Conservation (phyloP, 176 grass and related monocot species). For the Rhynchospora tenuis region DNA sequence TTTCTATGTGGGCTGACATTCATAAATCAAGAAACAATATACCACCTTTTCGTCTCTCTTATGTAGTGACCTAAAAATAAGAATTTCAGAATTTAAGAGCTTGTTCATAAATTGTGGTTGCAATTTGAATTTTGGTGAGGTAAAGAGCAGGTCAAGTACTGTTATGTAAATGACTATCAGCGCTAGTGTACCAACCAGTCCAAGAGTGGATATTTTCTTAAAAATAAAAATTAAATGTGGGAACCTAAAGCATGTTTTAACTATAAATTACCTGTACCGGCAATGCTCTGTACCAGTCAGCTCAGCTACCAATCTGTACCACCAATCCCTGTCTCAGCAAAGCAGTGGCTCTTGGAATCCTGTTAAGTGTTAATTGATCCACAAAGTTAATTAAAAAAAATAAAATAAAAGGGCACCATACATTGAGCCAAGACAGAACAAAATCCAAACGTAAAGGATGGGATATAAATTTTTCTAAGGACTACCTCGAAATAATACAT, state of each 20-base stretch:
- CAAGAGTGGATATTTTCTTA: neutral
- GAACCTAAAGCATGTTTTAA: neutral
- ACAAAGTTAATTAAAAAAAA: neutral
- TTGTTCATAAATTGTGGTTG: neutral
- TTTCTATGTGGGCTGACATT: slow-evolving; percentile 76
- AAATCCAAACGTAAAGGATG: neutral
- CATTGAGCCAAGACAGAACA: neutral
- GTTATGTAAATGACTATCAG: neutral
- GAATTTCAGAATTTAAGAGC: neutral
- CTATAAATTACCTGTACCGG: neutral
- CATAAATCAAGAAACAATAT: slow-evolving; percentile 31
- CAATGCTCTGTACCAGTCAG: neutral
- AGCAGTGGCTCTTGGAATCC: neutral
- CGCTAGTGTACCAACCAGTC: neutral
- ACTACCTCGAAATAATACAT: neutral
- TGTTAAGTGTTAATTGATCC: neutral
- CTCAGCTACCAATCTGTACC: neutral
- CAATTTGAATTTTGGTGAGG: neutral
- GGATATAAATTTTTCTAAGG: neutral
- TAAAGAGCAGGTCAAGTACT: neutral
- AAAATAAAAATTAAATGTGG: neutral
- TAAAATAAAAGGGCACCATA: neutral
- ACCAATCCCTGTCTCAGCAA: neutral
- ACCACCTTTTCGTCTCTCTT: neutral
- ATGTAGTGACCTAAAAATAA: slow-evolving; percentile 9